Evolutionary conservation across 2,329 filamentous ascomycete species (phyloP).

Genomic region (Sordariomycetes sp.): DNA sequence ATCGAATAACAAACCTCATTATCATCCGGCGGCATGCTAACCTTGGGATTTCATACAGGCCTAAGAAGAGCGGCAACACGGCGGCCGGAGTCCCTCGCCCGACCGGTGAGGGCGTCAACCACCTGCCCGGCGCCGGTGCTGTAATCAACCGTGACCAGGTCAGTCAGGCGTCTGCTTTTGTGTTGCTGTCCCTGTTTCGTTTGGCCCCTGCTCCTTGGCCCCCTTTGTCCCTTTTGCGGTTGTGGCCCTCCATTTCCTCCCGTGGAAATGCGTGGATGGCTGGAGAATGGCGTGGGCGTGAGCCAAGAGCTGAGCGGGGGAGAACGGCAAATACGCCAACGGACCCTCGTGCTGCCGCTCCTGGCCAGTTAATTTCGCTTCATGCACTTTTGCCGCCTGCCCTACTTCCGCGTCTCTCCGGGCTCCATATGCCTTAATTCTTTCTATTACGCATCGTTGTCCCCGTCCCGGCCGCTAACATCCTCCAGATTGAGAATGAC

Average conservation of each 20-base stretch:
- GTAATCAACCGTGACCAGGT: constrained; percentile 32
- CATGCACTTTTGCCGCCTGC: background rate
- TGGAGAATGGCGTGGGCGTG: background rate
- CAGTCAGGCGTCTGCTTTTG: constrained; percentile 18
- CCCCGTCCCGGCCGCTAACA: background rate
- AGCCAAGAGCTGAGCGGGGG: background rate
- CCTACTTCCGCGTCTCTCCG: background rate
- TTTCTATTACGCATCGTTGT: background rate
- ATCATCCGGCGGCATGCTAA: constrained; percentile 9
- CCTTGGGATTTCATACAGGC: constrained; percentile 34
- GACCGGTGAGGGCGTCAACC: constrained; percentile 39
- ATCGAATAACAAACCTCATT: background rate
- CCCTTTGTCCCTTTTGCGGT: background rate
- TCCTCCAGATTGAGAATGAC: constrained; percentile 60
- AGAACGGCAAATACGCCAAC: background rate
- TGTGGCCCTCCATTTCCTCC: background rate
- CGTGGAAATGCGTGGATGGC: background rate
- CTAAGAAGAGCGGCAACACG: constrained; percentile 63
- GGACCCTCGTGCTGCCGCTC: background rate
- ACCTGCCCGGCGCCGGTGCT: constrained; percentile 1
- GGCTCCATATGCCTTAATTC: background rate
- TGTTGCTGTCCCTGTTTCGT: background rate
- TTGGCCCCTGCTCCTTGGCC: background rate
- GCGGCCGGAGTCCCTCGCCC: constrained; percentile 58
- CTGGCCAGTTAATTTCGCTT: background rate